Base-by-base conservation (phyloP, 2,329 filamentous ascomycete genomes). In the Xylaria polymorpha region DNA sequence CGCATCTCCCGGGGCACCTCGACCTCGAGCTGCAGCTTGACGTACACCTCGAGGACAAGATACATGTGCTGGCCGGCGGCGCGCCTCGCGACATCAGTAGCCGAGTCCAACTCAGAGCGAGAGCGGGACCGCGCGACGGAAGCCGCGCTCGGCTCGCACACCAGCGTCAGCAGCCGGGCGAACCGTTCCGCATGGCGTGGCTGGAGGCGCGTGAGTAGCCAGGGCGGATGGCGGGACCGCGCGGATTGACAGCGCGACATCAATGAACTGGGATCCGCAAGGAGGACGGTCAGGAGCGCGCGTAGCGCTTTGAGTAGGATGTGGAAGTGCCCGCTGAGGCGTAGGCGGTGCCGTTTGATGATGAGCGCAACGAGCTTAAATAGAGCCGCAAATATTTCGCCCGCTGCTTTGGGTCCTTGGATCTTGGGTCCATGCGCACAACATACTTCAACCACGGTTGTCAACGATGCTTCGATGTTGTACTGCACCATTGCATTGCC, bases 31-130 rank as follows among this genome's bases (percentile, higher is more conserved):
- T 90, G 88, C 71, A 90, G 80, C 79, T 86, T 87, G 71, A 90
- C 82, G 74, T 90, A 91, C 63, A 84, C 80, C 80, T 87, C 85
- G 51, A 91, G 77, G 6, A 91, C 79, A 37, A 87, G 79, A 72
- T 88, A 88, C 85, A 91, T 90, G 78, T 90, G 84, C 71, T 87
- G 83, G 4, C 88, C 88, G 0, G 88, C 88, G 7, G 86, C 87
- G 18, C 87, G 84, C 80, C 89, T 90, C 22, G 88, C 88, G 37
- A 83, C 85, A 71, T 89, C 88, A 1, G 85, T 88, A 1, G 87
- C 88, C 29, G 88, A 90, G 74, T 88, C 87, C 32, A 91, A 83
- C 18, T 67, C 65, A 3, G 66, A 63, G n/a, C 61, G 77, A 7
- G 64, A 67, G 5, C 72, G 71, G 15, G 74, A 72, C 7, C 84